Evolutionary conservation across 768 basidiomycete species (phyloP), one percentile per base, ranked within the genome.

Genomic region (Pleurotus platypus): DNA sequence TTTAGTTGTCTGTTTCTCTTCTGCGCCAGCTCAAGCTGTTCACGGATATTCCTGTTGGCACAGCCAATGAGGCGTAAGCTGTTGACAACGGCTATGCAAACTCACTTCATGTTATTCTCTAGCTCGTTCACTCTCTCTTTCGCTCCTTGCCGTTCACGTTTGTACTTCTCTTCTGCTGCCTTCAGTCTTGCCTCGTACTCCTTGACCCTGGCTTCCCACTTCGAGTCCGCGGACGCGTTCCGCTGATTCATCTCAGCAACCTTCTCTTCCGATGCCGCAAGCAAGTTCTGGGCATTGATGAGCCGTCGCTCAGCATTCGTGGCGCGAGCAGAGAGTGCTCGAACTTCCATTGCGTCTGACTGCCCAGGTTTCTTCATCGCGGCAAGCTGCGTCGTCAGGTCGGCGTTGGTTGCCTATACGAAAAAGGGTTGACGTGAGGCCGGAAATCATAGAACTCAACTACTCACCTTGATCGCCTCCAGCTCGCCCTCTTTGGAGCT

Each of bases 191-290:
- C 68, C 72, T 97, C 93, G 64, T 95, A 94, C 71, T 98, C 95
- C 70, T 87, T 89, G 46, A 98, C 91, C n/a, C 95, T 78, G 0
- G 89, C 92, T 65, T 95, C 94, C 94, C 95, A 98, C 70, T 95
- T 96, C 53, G 74, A 75, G 62, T 97, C 94, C 0, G 90, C 89
- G 0, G 75, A 76, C 0, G 78, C 75, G 38, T 80, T 89, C 76
- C 86, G 89, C 72, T 85, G 79, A 61, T 87, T 89, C 71, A 90
- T 79, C 40, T 75, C 69, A 1, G 87, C 84, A 49, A 95, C 80
- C 72, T 88, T 89, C 71, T 95, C 92, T 67, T 98, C 96, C 2
- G 90, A 85, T 20, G 85, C 79, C 1, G 85, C 69, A 2, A 98
- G 78, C 68, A 96, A 93, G 61, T 94, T 94, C 65, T 89, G 88